phyloP scores from a whole-genome alignment of 2,329 filamentous ascomycete genomes.

The Cladophialophora immunda region DNA sequence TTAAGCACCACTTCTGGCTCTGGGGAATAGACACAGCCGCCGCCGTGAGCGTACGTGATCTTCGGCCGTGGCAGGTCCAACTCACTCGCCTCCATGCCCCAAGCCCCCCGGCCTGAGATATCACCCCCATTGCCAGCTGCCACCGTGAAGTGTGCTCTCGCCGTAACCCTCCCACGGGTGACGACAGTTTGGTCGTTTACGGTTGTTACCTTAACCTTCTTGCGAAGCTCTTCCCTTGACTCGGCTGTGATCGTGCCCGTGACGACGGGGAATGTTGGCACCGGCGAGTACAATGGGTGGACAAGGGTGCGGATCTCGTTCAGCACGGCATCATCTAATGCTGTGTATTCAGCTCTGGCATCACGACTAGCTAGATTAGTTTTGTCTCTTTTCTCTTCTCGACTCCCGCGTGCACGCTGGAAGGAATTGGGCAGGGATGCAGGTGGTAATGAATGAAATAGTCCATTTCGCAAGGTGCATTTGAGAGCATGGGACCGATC shows the following conservation, averaged over 20 bases:
- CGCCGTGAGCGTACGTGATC: constrained; percentile 27
- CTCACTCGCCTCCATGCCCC: not conserved
- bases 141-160: not conserved
- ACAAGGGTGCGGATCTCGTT: constrained; percentile 26
- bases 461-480: not conserved
- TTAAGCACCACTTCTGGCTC: constrained; percentile 27
- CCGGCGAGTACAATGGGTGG: constrained; percentile 26
- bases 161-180: not conserved
- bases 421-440: not conserved
- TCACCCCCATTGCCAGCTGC: not conserved
- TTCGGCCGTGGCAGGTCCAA: constrained; percentile 10
- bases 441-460: not conserved
- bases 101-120: not conserved
- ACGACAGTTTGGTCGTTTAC: not conserved
- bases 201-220: constrained; percentile 25
- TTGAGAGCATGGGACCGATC: not conserved
- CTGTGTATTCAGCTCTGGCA: not conserved
- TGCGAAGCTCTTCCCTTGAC: not conserved
- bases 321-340: constrained; percentile 15
- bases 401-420: not conserved
- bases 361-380: not conserved
- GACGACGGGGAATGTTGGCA: constrained; percentile 15
- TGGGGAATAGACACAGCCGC: constrained; percentile 23
- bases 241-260: not conserved
- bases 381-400: not conserved